Conservation (phyloP, 2,329 filamentous ascomycete species). For the Zopfia rhizophila region DNA sequence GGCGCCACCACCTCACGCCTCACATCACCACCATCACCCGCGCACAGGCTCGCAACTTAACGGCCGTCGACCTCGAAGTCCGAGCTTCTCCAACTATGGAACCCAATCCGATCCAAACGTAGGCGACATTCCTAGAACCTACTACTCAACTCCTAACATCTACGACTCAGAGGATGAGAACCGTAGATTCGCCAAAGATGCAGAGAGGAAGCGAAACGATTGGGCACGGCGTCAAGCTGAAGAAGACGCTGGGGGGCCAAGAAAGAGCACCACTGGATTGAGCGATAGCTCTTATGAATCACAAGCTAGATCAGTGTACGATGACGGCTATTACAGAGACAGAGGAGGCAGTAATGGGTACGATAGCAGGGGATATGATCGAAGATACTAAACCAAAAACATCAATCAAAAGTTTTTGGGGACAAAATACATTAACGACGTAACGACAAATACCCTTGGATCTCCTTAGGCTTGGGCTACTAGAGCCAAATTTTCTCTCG, state of each 20-base stretch:
- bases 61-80: slow-evolving; percentile 42
- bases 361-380: slow-evolving; percentile 42
- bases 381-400: slow-evolving; percentile 37
- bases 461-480: no score
- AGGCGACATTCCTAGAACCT: slow-evolving; percentile 40
- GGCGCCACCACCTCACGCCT: slow-evolving; percentile 29
- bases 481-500: no score
- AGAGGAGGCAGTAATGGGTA: slow-evolving; percentile 38
- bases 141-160: slow-evolving; percentile 42
- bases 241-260: slow-evolving; percentile 24
- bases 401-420: background rate
- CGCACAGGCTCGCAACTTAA: slow-evolving; percentile 33
- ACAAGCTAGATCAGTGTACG: slow-evolving; percentile 41
- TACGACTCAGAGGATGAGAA: slow-evolving; percentile 46
- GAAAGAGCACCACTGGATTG: slow-evolving; percentile 33
- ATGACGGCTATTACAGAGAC: slow-evolving; percentile 43
- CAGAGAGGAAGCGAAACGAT: slow-evolving; percentile 38
- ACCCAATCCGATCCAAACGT: slow-evolving; percentile 47
- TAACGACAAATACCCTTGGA: slow-evolving; percentile 21
- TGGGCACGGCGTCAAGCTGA: slow-evolving; percentile 34
- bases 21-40: slow-evolving; percentile 33
- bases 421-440: slow-evolving; percentile 16
- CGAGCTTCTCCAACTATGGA: slow-evolving; percentile 46
- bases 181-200: slow-evolving; percentile 42
- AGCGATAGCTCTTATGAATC: slow-evolving; percentile 40